A percentile compares a stretch with the other conserved stretches of the same genome.
Conservation (phyloP, 129 eudicot genomes). For the Rutidosis leptorrhynchoides region DNA sequence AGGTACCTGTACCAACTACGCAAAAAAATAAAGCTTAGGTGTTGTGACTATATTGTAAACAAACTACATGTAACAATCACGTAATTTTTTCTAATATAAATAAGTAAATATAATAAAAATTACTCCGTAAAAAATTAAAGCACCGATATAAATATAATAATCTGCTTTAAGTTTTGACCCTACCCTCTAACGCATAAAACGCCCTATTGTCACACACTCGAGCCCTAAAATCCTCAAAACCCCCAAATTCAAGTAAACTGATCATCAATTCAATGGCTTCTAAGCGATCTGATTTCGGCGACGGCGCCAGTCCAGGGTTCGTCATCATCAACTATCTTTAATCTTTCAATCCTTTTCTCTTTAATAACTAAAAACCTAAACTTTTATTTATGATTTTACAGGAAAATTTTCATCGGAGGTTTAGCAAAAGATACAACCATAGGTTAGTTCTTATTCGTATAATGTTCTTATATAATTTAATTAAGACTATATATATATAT, state of each 20-base stretch:
- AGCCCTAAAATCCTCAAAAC: slow-evolving; percentile 8
- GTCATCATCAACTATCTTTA: not conserved
- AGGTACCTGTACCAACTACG: no score
- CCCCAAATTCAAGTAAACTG: not conserved
- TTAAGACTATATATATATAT: not conserved
- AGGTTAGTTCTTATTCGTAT: slow-evolving; percentile 37
- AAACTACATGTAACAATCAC: no score
- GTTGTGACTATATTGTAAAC: no score
- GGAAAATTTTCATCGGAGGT: slow-evolving; percentile 90
- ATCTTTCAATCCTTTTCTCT: not conserved
- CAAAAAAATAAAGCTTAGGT: no score
- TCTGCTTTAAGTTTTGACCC: no score
- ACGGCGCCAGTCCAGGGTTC: slow-evolving; percentile 96
- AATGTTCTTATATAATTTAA: not conserved
- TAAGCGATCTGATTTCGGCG: slow-evolving; percentile 62
- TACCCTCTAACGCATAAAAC: not conserved
- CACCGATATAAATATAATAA: no score
- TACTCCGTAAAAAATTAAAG: no score
- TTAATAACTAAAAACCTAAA: not conserved
- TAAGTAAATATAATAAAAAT: no score
- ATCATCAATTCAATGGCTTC: slow-evolving; percentile 54
- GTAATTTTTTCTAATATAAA: no score
- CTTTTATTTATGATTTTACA: slow-evolving; percentile 33
- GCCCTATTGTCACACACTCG: slow-evolving; percentile 20
- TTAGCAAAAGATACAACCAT: slow-evolving; percentile 72